Base-by-base conservation (phyloP, 1,139 yeast species). In the Zygoascus sp. region DNA sequence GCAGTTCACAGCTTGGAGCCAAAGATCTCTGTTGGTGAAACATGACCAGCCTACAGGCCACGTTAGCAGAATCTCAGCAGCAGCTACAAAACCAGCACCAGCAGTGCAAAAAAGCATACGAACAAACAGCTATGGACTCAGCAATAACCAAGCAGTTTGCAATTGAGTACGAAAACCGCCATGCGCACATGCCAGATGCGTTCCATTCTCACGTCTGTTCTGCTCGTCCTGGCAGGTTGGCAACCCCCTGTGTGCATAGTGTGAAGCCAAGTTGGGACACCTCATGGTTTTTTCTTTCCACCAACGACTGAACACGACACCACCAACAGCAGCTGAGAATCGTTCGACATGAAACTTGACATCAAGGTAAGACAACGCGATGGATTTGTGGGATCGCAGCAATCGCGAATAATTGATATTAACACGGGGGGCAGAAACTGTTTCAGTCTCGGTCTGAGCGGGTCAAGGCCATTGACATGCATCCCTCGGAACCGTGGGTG, bases 401-500 rank as follows among this genome's bases (percentile, higher is more conserved):
- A n/a, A n/a, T n/a, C n/a, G n/a, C n/a, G n/a, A n/a, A n/a, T 3
- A 16, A 3, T 6, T 19, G 10, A 30, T 19, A 20, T 21, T 40
- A 30, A n/a, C 39, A 10, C 17, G 16, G 11, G 13, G 9, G 3
- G 3, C 23, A 82, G 75, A 85, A 85, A 72, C 83, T 81, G 60
- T 83, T 86, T 66, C 81, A 85, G 58, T 79, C 89, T 53, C 83
- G 97, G 60, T 84, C 97, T 39, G 97, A 90, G 67, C 83, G 98
- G 66, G 97, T 92, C 65, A 92, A 92, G 69, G 97, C 97, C 48
- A 85, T 92, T 63, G 99, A 92, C 70, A 85, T 94, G 75, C 99
- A 92, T 67, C 98, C 98, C 28, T 75, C 89, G 19, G 98, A 92
- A 66, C 97, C 98, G 47, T 92, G 98, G 97, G 81, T 68, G 47